phyloP scores from a whole-genome alignment of 2,329 filamentous ascomycete genomes.

The Cryphonectria radicalis region DNA sequence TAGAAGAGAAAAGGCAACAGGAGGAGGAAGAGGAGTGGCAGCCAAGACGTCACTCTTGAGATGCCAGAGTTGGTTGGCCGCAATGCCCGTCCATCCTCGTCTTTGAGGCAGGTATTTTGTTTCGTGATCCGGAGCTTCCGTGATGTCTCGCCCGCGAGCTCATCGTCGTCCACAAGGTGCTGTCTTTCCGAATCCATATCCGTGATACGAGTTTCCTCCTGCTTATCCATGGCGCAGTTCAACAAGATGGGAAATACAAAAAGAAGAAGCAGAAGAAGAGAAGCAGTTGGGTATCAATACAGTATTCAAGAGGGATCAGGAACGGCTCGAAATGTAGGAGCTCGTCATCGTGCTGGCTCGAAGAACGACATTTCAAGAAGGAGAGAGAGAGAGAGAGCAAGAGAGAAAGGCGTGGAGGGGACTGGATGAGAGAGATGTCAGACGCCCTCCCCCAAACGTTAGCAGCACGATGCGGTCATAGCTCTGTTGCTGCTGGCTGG shows the following conservation, averaged over 20 bases:
- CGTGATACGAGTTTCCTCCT: background rate
- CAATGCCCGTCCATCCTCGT: background rate
- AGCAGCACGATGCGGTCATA: conserved; percentile 10
- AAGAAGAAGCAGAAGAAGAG: background rate
- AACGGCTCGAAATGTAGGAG: background rate
- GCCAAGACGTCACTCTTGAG: background rate
- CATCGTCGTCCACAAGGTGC: background rate
- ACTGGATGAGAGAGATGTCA: no score
- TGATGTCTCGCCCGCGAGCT: background rate
- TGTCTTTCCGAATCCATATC: background rate
- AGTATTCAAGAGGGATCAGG: background rate
- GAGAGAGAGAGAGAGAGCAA: background rate
- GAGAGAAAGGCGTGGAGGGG: background rate
- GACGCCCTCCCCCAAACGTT: background rate
- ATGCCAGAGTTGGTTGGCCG: background rate
- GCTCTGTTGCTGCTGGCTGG: background rate
- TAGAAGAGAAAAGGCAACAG: conserved; percentile 4
- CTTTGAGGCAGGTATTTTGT: background rate
- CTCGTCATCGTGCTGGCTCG: background rate
- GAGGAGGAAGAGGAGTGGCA: background rate
- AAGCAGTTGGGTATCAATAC: conserved; percentile 1
- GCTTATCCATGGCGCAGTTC: conserved; percentile 4
- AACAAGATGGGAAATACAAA: background rate
- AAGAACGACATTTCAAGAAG: background rate
- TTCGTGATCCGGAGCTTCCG: background rate